A percentile compares a stretch with the other conserved stretches of the same genome.
Evolutionary conservation across 1,139 yeast genomes (phyloP).

Genomic region (Torulaspora globosa): DNA sequence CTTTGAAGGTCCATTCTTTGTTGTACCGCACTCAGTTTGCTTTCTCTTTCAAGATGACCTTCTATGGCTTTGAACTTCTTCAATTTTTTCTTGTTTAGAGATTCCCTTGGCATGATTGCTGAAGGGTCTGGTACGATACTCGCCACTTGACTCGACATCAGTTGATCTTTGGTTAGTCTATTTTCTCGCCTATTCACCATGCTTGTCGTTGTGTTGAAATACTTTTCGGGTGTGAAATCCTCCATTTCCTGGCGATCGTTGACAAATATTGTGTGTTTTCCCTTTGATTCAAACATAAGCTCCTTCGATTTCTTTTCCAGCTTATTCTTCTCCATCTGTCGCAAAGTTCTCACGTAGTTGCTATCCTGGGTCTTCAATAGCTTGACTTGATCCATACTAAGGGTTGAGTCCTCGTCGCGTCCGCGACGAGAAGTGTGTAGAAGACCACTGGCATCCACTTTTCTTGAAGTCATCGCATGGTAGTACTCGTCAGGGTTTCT

Average conservation of each 20-base stretch:
- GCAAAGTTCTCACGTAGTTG: conserved; percentile 73
- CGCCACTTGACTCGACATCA: conserved; percentile 31
- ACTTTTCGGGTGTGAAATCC: conserved; percentile 57
- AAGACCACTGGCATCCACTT: conserved; percentile 65
- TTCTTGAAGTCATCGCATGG: conserved; percentile 77
- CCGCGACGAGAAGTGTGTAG: conserved; percentile 63
- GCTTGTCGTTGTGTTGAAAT: conserved; percentile 65
- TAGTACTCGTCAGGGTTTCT: conserved; percentile 96
- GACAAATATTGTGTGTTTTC: conserved; percentile 84
- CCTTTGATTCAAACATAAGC: conserved; percentile 52
- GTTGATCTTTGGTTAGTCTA: conserved; percentile 60
- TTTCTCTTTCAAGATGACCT: conserved; percentile 61
- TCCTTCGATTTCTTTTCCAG: conserved; percentile 57
- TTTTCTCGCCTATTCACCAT: conserved; percentile 66
- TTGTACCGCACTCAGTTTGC: conserved; percentile 63
- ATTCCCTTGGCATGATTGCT: conserved; percentile 39
- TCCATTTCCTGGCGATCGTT: conserved; percentile 55
- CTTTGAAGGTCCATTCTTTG: conserved; percentile 69
- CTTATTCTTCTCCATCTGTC: conserved; percentile 63
- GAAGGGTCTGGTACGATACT: conserved; percentile 25
- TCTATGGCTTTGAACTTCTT: conserved; percentile 54
- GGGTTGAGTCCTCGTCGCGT: conserved; percentile 41
- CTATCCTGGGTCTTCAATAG: conserved; percentile 85
- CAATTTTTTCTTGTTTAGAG: conserved; percentile 52
- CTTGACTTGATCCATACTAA: conserved; percentile 72